Evolutionary conservation across 176 grass and related monocot species (phyloP).

Genomic region (Lolium rigidum): DNA sequence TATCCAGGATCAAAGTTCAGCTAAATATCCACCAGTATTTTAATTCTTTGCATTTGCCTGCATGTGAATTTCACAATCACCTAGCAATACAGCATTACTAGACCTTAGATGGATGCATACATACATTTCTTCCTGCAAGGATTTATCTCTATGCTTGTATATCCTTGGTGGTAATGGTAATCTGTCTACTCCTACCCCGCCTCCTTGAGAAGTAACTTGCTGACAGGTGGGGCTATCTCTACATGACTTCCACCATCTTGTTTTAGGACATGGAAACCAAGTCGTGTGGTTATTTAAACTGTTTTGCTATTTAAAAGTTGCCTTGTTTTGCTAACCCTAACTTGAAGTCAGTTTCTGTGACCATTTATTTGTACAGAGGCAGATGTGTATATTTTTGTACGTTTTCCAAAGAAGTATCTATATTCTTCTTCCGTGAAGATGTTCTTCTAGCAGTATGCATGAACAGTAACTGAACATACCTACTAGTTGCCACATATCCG

Average conservation of each 20-base stretch:
- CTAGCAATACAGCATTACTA: not conserved
- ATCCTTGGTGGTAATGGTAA: not conserved
- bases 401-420: not conserved
- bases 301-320: not conserved
- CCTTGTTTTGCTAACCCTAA: conserved; percentile 5
- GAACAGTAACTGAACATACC: not conserved
- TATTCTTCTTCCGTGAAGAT: not conserved
- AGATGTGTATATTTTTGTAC: not conserved
- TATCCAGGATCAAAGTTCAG: not conserved
- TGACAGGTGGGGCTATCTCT: conserved; percentile 1
- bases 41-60: not conserved
- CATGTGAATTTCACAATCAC: not conserved
- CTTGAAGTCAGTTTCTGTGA: not conserved
- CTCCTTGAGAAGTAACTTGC: not conserved
- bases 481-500: conserved; percentile 1
- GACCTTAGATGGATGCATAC: conserved; percentile 2
- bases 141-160: not conserved
- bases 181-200: not conserved
- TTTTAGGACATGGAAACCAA: not conserved
- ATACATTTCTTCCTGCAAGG: not conserved
- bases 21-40: not conserved
- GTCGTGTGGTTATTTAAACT: not conserved
- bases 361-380: not conserved
- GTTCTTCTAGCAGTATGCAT: not conserved
- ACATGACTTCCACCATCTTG: not conserved